Evolutionary conservation across 1,139 yeast species (phyloP), one percentile per base, ranked within the genome.

Genomic region (Nakaseomyces delphensis): DNA sequence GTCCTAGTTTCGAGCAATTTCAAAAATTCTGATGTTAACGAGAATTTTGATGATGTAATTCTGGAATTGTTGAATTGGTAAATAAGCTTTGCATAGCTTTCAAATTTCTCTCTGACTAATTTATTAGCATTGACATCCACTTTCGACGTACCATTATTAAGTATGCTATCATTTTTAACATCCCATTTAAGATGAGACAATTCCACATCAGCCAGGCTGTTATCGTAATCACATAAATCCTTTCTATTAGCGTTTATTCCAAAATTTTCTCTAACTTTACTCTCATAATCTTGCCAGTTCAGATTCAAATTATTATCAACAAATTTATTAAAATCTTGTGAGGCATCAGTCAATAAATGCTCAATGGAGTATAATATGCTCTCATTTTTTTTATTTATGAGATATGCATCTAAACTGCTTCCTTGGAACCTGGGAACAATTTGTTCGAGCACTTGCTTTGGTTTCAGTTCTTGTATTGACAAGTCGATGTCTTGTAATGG

Each of bases 401-500:
- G 63, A 53, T 77, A 79, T 36, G 67, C 69, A 50, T 80, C 87
- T 33, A 80, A 54, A 44, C 69, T 74, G 29, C 57, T 56, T 10
- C 27, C 36, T 8, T 14, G 20, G 8, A 14, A 36, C 18, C 25
- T 47, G 51, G 45, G 45, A 20, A 48, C 49, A 35, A 45, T 45
- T 36, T 45, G 55, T 38, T 50, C 55, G 36, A 43, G 46, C 36
- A 47, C 37, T 35, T 52, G 54, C 19, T 48, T 43, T 13, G 49
- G 45, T 40, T 64, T 61, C 19, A 67, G 53, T 16, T 52, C 56
- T 29, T 72, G 73, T 50, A 81, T 66, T 43, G 84, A 89, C 38
- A 71, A 70, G 51, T 83, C 89, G 39, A 91, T 80, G 45, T 86
- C 94, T 55, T 86, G 96, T 36, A 94, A 84, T 45, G 86, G 81